Evolutionary conservation across 2,329 filamentous ascomycete genomes (phyloP), one percentile per base, ranked within the genome.

Genomic region (Fusarium dlaminii): DNA sequence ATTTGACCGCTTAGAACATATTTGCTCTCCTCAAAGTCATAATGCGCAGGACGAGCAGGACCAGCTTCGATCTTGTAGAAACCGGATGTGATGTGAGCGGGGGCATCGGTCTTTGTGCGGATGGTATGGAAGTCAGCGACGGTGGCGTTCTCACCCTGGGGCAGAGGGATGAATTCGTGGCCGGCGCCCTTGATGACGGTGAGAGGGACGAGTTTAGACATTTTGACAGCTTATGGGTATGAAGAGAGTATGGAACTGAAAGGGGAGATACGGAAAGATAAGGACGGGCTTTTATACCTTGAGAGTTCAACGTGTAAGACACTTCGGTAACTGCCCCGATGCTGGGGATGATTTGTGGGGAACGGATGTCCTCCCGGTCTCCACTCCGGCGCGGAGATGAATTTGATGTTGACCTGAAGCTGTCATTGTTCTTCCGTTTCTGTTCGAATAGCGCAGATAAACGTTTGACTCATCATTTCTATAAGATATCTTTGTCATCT

Each of bases 21-120:
- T 48, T 77, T 77, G 48, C 72, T 73, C 72, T 77, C 75, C 56
- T 77, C 75, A 57, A 77, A 77, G 42, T 56, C 74, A 49, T 78
- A 77, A 4, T 62, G 54, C 6, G 75, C 75, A 36, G 75, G 75
- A 49, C 74, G 63, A 8, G 55, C 42, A 45, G 74, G 76, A 17
- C 75, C 75, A 43, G 75, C 74, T 27, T 58, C 52, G 5, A 77
- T 77, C 66, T 77, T 77, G 63, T 78, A 77, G 63, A 77, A 77
- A 0, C 75, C 75, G 1, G 75, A 77, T 20, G 75, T 77, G 42
- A 77, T 49, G 45, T 78, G 64, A 51, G 75, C 52, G 29, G 75
- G 75, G 59, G 74, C 69, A 24, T 77, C 62, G 18, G 73, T 77
- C 75, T 78, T 66, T 60, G 75, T 78, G 37, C 75, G 76, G 45